These are phyloP conservation scores for Heritiera littoralis DNA, from an alignment of 345 rosid species.

Conservation along the genomic window DNA sequence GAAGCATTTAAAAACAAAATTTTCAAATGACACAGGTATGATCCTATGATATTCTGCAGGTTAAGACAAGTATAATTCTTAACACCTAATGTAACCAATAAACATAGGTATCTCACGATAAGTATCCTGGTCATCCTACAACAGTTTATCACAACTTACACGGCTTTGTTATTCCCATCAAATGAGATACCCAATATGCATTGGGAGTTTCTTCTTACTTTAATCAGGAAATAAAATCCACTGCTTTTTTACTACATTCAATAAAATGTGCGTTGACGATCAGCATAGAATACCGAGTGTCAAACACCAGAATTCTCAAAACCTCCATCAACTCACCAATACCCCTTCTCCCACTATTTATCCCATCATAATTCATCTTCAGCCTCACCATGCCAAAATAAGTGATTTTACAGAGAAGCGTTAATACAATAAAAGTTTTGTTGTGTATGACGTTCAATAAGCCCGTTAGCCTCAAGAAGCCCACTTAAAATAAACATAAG, in stretches of 20 bases:
- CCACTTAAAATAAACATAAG: not conserved
- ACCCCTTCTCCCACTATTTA: not conserved
- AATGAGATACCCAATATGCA: not conserved
- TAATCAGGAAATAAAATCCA: not conserved
- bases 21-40: not conserved
- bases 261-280: not conserved
- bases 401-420: not conserved
- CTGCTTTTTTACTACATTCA: not conserved
- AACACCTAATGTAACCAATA: not conserved
- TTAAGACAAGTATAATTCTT: not conserved
- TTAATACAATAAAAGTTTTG: not conserved
- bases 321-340: not conserved
- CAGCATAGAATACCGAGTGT: not conserved
- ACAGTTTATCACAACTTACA: not conserved
- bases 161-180: not conserved
- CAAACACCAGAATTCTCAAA: not conserved
- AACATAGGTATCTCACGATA: not conserved
- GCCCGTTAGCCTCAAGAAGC: not conserved
- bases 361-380: not conserved
- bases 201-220: not conserved
- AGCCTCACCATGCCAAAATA: not conserved
- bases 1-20: conserved; percentile 7
- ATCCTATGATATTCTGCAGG: not conserved
- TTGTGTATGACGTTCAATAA: not conserved
- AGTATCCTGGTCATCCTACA: not conserved